A percentile compares a stretch with the other conserved stretches of the same genome.
Evolutionary conservation across 140 eudicot species (phyloP).

Genomic region (Ambrosia hybrid): DNA sequence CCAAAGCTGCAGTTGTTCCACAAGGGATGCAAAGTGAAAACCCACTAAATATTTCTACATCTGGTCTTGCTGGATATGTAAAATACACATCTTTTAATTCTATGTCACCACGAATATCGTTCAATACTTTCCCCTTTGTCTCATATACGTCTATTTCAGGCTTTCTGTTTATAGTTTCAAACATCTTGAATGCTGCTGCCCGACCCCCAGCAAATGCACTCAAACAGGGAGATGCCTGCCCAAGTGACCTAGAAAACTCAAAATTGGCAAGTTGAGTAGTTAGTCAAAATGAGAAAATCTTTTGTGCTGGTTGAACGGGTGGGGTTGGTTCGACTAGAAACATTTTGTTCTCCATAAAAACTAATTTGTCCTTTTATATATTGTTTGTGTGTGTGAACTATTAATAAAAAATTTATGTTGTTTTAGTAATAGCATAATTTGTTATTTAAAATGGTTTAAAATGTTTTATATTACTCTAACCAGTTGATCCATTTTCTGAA

Average conservation of each 20-base stretch:
- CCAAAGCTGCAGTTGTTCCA: conserved; percentile 87
- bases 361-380: too few species aligned
- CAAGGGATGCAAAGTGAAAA: conserved; percentile 57
- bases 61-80: too few species aligned
- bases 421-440: not conserved
- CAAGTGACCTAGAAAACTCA: conserved; percentile 60
- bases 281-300: not conserved
- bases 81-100: conserved; percentile 28
- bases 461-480: not conserved
- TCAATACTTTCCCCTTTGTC: conserved; percentile 54
- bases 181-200: conserved; percentile 96
- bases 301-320: not conserved
- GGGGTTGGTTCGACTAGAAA: not conserved
- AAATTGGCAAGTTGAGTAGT: not conserved
- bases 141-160: conserved; percentile 79
- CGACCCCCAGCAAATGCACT: conserved; percentile 86
- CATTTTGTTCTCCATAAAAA: not conserved
- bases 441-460: not conserved
- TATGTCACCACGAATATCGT: conserved; percentile 67
- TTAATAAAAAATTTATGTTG: not conserved
- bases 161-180: conserved; percentile 70
- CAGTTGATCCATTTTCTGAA: not conserved
- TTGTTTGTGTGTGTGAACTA: not conserved
- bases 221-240: conserved; percentile 86
- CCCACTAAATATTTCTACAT: conserved; percentile 14